Conservation (phyloP, 331 rosid genomes). For the Quercus phellos region DNA sequence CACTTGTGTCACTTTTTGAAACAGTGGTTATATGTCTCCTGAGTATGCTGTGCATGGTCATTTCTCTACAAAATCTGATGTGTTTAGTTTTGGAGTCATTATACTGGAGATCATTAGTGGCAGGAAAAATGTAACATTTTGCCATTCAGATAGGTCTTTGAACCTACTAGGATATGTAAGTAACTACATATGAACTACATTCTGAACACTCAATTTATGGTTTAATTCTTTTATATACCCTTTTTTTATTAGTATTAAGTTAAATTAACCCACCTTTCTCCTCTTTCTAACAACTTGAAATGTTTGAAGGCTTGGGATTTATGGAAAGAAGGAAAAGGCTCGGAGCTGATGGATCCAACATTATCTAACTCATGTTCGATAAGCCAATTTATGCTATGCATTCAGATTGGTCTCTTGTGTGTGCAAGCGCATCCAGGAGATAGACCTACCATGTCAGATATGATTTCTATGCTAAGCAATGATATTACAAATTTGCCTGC, state of each 20-base stretch:
- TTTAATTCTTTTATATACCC: not conserved
- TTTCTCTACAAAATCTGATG: constrained; percentile 17
- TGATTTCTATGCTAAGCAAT: constrained; percentile 19
- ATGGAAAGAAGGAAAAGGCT: constrained; percentile 1
- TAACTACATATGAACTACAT: not conserved
- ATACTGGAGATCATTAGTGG: constrained; percentile 22
- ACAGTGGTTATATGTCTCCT: constrained; percentile 17
- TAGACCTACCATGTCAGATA: constrained; percentile 23
- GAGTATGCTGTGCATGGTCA: constrained; percentile 12
- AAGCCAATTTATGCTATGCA: not conserved
- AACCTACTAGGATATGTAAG: constrained; percentile 22
- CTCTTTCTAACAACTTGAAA: not conserved
- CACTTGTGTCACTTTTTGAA: not conserved
- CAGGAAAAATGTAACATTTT: constrained; percentile 8
- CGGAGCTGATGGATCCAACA: constrained; percentile 22
- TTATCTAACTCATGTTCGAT: constrained; percentile 5
- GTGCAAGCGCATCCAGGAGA: constrained; percentile 27
- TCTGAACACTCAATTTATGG: too few species aligned
- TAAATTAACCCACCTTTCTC: not conserved
- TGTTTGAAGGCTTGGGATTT: constrained; percentile 23
- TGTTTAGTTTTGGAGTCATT: constrained; percentile 27
- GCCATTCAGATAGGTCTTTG: constrained; percentile 2
- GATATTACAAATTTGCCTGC: constrained; percentile 5
- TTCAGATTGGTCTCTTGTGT: constrained; percentile 21
- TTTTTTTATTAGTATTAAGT: not conserved